Conservation (phyloP, 2,329 filamentous ascomycete species). For the Hypocrella siamensis region DNA sequence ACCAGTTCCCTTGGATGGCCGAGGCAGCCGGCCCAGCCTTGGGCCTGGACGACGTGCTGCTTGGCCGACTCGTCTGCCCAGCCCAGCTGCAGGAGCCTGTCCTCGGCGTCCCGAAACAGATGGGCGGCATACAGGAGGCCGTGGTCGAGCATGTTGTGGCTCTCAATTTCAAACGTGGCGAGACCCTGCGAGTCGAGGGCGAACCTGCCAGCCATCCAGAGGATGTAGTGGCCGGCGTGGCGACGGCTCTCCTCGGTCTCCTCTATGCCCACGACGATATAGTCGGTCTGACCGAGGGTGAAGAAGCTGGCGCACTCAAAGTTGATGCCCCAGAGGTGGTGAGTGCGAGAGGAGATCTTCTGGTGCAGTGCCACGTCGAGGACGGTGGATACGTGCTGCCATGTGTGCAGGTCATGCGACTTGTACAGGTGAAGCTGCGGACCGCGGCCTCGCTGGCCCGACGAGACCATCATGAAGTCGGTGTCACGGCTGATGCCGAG, state of each 20-base stretch:
- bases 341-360: conserved; percentile 2
- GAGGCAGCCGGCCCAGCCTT: conserved; percentile 7
- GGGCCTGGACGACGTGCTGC: conserved; percentile 2
- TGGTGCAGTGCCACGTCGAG: conserved; percentile 4
- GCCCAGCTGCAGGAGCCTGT: conserved; percentile 6
- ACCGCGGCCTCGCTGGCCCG: conserved; percentile 7
- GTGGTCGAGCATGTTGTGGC: conserved; percentile 7
- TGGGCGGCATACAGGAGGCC: conserved; percentile 9
- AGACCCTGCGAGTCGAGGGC: background rate
- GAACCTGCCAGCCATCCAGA: conserved; percentile 5
- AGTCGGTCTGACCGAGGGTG: conserved; percentile 4
- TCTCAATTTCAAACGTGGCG: conserved; percentile 3
- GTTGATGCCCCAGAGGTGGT: conserved; percentile 5
- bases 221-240: conserved; percentile 5
- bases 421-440: conserved; percentile 9
- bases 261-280: conserved; percentile 6
- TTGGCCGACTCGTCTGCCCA: conserved; percentile 7
- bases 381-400: conserved; percentile 7
- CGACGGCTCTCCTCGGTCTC: conserved; percentile 5
- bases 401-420: conserved; percentile 7
- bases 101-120: conserved; percentile 7
- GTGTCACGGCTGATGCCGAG: conserved; percentile 5
- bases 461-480: conserved; percentile 26
- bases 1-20: conserved; percentile 6
- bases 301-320: conserved; percentile 11